Conservation (phyloP, 2,329 filamentous ascomycete genomes). For the Neopestalotiopsis clavispora region DNA sequence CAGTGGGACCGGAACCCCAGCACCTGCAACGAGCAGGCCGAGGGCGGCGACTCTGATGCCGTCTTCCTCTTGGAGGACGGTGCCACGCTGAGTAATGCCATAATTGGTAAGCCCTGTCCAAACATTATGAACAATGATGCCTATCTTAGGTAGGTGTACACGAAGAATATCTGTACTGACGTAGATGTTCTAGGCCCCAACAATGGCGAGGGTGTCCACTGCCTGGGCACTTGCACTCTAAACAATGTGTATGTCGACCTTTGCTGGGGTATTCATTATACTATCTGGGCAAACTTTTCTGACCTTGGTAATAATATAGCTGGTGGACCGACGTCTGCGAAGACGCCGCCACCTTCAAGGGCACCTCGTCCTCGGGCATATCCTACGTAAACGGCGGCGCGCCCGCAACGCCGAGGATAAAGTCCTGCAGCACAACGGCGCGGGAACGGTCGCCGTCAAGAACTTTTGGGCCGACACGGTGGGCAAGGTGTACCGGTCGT, state of each 20-base stretch:
- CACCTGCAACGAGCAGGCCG: constrained; percentile 20
- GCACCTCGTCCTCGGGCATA: neutral
- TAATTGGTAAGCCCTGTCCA: neutral
- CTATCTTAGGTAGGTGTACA: neutral
- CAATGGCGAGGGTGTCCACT: constrained; percentile 7
- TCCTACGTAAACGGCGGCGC: constrained; percentile 33
- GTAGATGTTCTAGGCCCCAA: neutral
- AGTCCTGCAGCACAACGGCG: constrained; percentile 40
- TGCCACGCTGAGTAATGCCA: neutral
- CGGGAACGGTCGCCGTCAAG: constrained; percentile 33
- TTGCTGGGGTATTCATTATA: neutral
- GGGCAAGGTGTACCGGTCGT: constrained; percentile 49
- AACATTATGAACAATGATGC: neutral
- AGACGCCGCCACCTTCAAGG: constrained; percentile 6
- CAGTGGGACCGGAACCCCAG: constrained; percentile 32
- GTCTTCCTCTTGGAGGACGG: constrained; percentile 6
- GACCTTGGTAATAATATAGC: neutral
- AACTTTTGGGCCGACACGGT: constrained; percentile 45
- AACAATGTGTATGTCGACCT: neutral
- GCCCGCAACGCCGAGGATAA: constrained; percentile 39
- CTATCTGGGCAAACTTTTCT: neutral
- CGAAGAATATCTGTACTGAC: neutral
- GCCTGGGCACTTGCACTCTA: neutral
- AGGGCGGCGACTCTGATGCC: constrained; percentile 9
- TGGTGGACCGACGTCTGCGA: constrained; percentile 15